These are phyloP conservation scores for Monosporascus ibericus DNA, from an alignment of 2,329 filamentous ascomycete species.

Conservation along the genomic window DNA sequence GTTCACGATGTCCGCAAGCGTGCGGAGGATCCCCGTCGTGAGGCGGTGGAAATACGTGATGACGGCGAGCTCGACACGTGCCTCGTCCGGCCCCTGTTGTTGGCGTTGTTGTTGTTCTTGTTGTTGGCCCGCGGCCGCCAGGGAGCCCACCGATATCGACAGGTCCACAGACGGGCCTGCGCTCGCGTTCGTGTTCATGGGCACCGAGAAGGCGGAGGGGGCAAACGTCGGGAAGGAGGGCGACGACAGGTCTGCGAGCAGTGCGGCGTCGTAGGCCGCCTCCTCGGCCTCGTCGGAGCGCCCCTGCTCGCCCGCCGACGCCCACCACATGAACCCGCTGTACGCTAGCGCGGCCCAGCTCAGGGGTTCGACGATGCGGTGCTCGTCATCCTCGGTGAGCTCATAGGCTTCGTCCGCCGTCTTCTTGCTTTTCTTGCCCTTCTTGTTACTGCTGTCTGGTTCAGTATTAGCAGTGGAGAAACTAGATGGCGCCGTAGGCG, in stretches of 20 bases:
- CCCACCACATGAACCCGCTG: constrained; percentile 85
- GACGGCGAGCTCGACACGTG: constrained; percentile 59
- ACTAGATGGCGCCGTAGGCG: constrained; percentile 6
- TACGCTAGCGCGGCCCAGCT: constrained; percentile 73
- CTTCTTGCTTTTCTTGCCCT: constrained; percentile 23
- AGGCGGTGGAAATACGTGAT: constrained; percentile 79
- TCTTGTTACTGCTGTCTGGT: constrained; percentile 1
- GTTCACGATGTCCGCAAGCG: constrained; percentile 57
- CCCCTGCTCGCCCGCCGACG: constrained; percentile 69
- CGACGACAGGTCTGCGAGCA: constrained; percentile 46
- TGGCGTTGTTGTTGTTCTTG: neutral
- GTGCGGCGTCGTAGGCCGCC: constrained; percentile 44
- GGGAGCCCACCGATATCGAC: constrained; percentile 39
- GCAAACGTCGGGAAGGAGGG: neutral
- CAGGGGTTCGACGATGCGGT: constrained; percentile 53
- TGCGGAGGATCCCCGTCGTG: constrained; percentile 58
- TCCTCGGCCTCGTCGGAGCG: constrained; percentile 56
- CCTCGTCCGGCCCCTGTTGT: constrained; percentile 34
- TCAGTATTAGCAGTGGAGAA: constrained; percentile 15
- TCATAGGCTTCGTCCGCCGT: constrained; percentile 16
- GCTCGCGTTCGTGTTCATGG: constrained; percentile 22
- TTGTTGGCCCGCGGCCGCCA: constrained; percentile 13
- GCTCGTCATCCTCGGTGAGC: constrained; percentile 42
- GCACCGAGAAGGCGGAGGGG: constrained; percentile 8
- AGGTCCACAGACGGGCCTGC: constrained; percentile 23